phyloP scores from a whole-genome alignment of 2,329 filamentous ascomycete species.

The Stachybotrys echinatus region DNA sequence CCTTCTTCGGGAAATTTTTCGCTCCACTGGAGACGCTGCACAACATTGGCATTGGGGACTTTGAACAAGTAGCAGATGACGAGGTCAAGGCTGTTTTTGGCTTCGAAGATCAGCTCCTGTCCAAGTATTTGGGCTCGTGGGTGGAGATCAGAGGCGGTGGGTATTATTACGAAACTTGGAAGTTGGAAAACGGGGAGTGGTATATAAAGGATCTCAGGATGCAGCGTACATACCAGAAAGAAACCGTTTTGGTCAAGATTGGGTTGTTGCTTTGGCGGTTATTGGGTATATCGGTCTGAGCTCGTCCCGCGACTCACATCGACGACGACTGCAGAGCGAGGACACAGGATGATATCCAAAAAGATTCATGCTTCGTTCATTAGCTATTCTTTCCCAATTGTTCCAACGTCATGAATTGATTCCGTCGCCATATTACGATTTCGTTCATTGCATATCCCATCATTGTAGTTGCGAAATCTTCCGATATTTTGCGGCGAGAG shows the following conservation, averaged over 20 bases:
- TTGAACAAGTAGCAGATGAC: slow-evolving; percentile 15
- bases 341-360: too few relatives aligned
- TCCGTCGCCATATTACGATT: too few relatives aligned
- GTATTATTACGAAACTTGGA: slow-evolving; percentile 17
- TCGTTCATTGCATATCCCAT: too few relatives aligned
- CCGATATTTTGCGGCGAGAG: too few relatives aligned
- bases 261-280: too few relatives aligned
- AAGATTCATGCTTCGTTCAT: too few relatives aligned
- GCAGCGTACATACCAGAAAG: slow-evolving; percentile 15
- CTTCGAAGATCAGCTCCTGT: slow-evolving; percentile 13
- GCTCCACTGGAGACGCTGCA: slow-evolving; percentile 14
- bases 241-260: slow-evolving; percentile 7
- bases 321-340: too few relatives aligned
- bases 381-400: too few relatives aligned
- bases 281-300: too few relatives aligned
- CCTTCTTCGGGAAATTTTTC: slow-evolving; percentile 14
- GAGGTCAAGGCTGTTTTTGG: slow-evolving; percentile 18
- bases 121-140: slow-evolving; percentile 9
- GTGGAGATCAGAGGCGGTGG: slow-evolving; percentile 15
- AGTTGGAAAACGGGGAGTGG: slow-evolving; percentile 14
- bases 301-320: too few relatives aligned
- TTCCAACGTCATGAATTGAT: too few relatives aligned
- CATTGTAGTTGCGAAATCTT: too few relatives aligned
- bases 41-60: slow-evolving; percentile 15
- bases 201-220: slow-evolving; percentile 13